A percentile compares a stretch with the other conserved stretches of the same genome.
phyloP scores from a whole-genome alignment of 2,329 filamentous ascomycete genomes.

The Aspergillus floridensis region DNA sequence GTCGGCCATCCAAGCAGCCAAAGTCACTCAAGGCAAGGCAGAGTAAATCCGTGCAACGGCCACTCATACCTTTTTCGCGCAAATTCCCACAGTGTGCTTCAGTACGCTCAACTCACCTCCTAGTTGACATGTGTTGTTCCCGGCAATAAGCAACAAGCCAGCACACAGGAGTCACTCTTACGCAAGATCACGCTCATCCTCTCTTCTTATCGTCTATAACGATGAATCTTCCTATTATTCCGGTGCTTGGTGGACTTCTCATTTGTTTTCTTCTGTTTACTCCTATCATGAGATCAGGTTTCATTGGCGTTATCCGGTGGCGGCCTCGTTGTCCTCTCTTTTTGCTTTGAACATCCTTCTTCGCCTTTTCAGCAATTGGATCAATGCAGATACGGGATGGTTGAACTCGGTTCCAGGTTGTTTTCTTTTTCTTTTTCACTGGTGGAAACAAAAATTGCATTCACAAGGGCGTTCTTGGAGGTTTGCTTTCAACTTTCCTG shows the following conservation, averaged over 20 bases:
- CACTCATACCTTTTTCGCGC: not conserved
- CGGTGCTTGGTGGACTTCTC: not conserved
- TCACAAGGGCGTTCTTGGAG: not conserved
- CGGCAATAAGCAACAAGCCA: not conserved
- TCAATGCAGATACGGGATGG: not conserved
- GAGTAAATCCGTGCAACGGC: constrained; percentile 27
- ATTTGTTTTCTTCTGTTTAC: not conserved
- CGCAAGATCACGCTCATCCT: not conserved
- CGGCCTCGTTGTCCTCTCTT: not conserved
- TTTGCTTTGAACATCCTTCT: not conserved
- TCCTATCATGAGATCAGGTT: not conserved
- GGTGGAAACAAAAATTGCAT: not conserved
- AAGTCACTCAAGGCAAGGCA: constrained; percentile 56
- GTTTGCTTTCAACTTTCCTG: not conserved
- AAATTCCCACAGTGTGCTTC: not conserved
- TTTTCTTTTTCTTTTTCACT: not conserved
- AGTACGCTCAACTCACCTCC: not conserved
- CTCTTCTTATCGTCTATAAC: not conserved
- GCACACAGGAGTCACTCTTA: not conserved
- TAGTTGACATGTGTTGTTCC: not conserved
- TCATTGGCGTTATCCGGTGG: not conserved
- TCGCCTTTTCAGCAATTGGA: not conserved
- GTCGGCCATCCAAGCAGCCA: constrained; percentile 91
- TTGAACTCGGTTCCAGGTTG: not conserved
- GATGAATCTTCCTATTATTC: not conserved